Base-by-base conservation (phyloP, 2,329 filamentous ascomycete genomes). In the Cyphellophora attinorum region DNA sequence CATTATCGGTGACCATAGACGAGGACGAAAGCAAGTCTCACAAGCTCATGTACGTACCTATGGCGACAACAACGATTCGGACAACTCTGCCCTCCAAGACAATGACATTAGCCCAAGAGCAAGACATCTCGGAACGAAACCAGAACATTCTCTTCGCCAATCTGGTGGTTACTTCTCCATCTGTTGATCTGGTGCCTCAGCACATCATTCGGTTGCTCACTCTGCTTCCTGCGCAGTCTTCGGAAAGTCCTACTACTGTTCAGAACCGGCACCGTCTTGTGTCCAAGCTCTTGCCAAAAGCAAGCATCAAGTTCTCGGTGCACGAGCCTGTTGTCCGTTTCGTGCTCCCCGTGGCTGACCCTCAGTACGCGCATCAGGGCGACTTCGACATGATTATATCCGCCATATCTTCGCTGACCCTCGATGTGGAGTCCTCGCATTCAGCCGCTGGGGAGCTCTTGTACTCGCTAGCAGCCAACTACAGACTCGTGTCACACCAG, bases 141-240 rank as follows among this genome's bases (percentile, higher is more conserved):
- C 83, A 85, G 31, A 98, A 98, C 54, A 91, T 98, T 25, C 67
- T 98, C 11, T 95, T 95, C 54, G 88, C 89, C 27, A 98, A 98
- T 57, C 77, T 93, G 5, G 89, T 98, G 30, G 78, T 96, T 40
- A 98, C 91, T 0, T 98, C 91, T 4, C 91, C 91, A 1, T 95
- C 91, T 0, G 68, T 96, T 33, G 91, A 98, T 56, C 68, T 98
- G 19, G 85, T 93, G 54, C 89, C 91, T 3, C 84, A 85, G 45
- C 89, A 96, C 61, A 66, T 98, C 11, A 89, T 91, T 2, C 70
- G 95, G 6, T 66, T 96, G 14, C 64, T 94, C 31, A 81, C 83
- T 13, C 68, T 96, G 44, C 63, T 86, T 28, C 59, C 61, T n/a
- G 57, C 56, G 30, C 60, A 51, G 19, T 40, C 48, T 4, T 56